These are phyloP conservation scores for Tetrapyrgos nigripes DNA, from an alignment of 1,284 basidiomycete genomes.

Conservation along the genomic window DNA sequence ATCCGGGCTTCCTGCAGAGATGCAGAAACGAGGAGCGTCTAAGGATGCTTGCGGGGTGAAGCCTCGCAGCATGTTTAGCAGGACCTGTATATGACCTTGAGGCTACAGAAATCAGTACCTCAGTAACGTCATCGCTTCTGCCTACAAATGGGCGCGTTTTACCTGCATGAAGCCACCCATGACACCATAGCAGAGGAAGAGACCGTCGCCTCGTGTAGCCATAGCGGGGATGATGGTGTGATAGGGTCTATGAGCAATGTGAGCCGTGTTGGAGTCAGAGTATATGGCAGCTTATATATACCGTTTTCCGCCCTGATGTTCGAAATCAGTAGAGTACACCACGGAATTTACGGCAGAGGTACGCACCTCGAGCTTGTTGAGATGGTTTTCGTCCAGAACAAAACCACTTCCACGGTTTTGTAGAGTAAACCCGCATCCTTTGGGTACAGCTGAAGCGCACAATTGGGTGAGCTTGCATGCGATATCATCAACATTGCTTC, in stretches of 20 bases:
- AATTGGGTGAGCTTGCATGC: neutral
- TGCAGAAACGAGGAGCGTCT: constrained; percentile 96
- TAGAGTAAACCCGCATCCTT: constrained; percentile 94
- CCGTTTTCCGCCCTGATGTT: constrained; percentile 75
- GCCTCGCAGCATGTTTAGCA: constrained; percentile 91
- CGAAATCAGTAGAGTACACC: neutral
- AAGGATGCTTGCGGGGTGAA: constrained; percentile 85
- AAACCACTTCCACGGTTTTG: constrained; percentile 95
- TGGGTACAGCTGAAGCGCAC: constrained; percentile 71
- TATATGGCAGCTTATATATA: neutral
- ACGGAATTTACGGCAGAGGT: neutral
- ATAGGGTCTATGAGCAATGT: constrained; percentile 9
- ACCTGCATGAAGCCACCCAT: constrained; percentile 98
- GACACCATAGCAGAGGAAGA: constrained; percentile 90
- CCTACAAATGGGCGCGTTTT: constrained; percentile 12
- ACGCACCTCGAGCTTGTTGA: constrained; percentile 75
- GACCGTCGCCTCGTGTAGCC: constrained; percentile 81
- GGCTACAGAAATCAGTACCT: constrained; percentile 50
- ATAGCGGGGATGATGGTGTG: constrained; percentile 97
- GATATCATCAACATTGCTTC: neutral
- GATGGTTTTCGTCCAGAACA: constrained; percentile 79
- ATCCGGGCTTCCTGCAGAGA: constrained; percentile 83
- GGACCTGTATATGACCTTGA: constrained; percentile 92
- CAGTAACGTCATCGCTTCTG: neutral
- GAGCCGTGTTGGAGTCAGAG: neutral